Evolutionary conservation across 768 basidiomycete genomes (phyloP), one percentile per base, ranked within the genome.

Genomic region (Mrakia gelida): DNA sequence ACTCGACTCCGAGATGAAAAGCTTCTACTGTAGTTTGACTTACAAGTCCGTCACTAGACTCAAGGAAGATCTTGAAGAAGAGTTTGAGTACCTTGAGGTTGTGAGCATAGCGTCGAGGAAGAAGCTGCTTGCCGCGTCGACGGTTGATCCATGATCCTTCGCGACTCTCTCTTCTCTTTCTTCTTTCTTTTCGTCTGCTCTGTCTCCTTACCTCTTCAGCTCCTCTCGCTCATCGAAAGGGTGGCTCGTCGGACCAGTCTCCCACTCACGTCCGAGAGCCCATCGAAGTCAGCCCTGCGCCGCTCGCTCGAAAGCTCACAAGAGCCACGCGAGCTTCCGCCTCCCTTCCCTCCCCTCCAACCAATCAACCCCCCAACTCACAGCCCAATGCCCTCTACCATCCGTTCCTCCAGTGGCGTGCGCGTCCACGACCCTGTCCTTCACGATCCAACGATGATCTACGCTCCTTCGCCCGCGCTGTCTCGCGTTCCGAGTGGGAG

Each of bases 401-500:
- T 41, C 67, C 67, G 67, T 13, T 70, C 67, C 23, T 41, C 67
- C 41, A 41, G 34, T 13, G 67, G 10, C 8, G 34, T 30, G 16
- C 34, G 67, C 26, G 38, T 70, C 1, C 73, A 73, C 54, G 73
- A 73, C 61, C 73, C 73, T 7, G 38, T 73, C 2, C 73, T 73
- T 30, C 73, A 73, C 30, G 73, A 73, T 26, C 73, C 73, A 23
- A 18, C 56, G 32, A 59, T 73, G 54, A 73, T 73, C 16, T 73
- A 73, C 61, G 73, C 73, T 56, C 61, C 73, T 8, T 41, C 56
- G 1, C 73, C 73, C 0, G 21, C 73, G 56, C 54, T 73, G 9
- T 59, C 54, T 28, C 52, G 73, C 15, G n/a, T 49, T 21, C 56
- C 73, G 28, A 16, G n/a, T 23, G 61, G 73, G 4, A 30, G 2